phyloP scores from a whole-genome alignment of 1,284 basidiomycete genomes.

The Puccinia brachypodii region DNA sequence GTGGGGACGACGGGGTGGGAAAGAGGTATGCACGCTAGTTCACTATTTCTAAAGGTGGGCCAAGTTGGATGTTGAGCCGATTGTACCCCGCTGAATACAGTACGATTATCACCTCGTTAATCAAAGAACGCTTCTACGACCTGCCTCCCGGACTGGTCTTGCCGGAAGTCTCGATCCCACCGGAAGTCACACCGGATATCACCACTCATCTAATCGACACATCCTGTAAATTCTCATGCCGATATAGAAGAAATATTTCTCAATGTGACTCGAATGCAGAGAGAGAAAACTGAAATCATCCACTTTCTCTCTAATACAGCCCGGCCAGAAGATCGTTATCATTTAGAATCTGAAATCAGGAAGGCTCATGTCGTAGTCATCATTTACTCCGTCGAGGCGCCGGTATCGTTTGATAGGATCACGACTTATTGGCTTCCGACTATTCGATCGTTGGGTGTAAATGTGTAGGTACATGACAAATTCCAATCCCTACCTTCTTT shows the following conservation, averaged over 20 bases:
- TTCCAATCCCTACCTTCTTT: conserved; percentile 4
- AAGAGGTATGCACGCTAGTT: conserved; percentile 30
- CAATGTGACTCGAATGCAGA: neutral
- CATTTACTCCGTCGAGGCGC: conserved; percentile 93
- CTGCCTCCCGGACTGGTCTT: conserved; percentile 73
- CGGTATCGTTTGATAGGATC: conserved; percentile 93
- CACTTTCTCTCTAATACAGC: conserved; percentile 59
- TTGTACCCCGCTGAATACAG: conserved; percentile 1
- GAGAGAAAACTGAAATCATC: neutral
- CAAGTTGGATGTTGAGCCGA: no score
- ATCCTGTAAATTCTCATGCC: conserved; percentile 66
- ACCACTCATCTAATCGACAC: conserved; percentile 95
- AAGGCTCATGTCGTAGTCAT: conserved; percentile 97
- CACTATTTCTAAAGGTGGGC: no score
- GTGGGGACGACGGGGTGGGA: conserved; percentile 48
- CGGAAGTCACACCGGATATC: conserved; percentile 91
- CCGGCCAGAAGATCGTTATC: conserved; percentile 73
- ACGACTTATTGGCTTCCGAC: conserved; percentile 99
- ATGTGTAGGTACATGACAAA: conserved; percentile 63
- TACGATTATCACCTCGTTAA: conserved; percentile 88
- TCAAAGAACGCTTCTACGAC: conserved; percentile 54
- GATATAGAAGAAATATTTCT: neutral
- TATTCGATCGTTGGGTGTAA: conserved; percentile 90
- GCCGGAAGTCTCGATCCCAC: conserved; percentile 91
- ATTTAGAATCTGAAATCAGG: conserved; percentile 89